Base-by-base conservation (phyloP, 2,329 filamentous ascomycete species). In the Sporothrix inflata region DNA sequence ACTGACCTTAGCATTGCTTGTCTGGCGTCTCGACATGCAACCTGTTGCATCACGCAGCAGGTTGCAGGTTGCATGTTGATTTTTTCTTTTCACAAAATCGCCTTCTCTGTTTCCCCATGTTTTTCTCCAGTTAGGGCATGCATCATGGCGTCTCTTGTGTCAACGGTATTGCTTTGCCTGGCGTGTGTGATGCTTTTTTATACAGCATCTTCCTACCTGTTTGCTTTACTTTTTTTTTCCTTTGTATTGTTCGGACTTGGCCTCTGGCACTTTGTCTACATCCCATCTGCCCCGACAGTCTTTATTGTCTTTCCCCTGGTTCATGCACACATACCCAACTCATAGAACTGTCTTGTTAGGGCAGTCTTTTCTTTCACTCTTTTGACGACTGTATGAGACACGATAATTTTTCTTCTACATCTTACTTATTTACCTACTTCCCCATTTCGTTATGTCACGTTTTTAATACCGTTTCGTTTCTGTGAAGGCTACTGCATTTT, bases 341-440 rank as follows among this genome's bases (percentile, higher is more conserved):
- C 45, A 67, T 67, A 67, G 65, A 67, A 51, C 61, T 60, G 30
- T n/a, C 51, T 40, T 55, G 11, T 49, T 47, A 40, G 61, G 61
- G 27, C 47, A 24, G 30, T 65, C n/a, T 53, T 69, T 63, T 65
- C 42, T 45, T 53, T 69, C 34, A 51, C 45, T 53, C 45, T 45
- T 40, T 65, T 72, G 69, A 75, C 21, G 74, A 75, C 66, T 67
- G 71, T 66, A 75, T 57, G 74, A 75, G 74, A 72, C 67, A 74
- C 69, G 74, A 75, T 72, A 70, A 51, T 69, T 72, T 69, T 72
- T 49, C 47, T 60, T 72, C 55, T 67, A 21, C 55, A 53, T 71
- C 30, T 73, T 72, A 60, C 60, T 69, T 73, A 30, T 65, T 38
- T 71, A 40, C 70, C 61, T 57, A 55, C 47, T 57, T 66, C 19